Evolutionary conservation across 148 eudicot species (phyloP), one percentile per base, ranked within the genome.

Genomic region (Rhododendron griersonianum): DNA sequence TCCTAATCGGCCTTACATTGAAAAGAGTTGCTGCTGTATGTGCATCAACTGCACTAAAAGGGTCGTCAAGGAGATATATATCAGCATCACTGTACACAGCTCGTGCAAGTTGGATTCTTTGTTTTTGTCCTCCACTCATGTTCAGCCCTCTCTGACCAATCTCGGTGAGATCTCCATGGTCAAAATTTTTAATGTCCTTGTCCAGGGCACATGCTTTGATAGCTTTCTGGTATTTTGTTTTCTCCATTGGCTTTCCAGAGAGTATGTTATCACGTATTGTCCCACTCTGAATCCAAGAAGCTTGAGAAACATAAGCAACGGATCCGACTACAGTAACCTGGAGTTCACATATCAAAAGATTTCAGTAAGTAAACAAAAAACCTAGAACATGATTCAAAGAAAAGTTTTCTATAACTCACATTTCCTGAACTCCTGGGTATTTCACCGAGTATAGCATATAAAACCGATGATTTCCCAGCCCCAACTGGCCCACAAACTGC

Each of bases 401-500:
- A 28, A 16, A 6, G 44, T 59, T 39, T 48, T 35, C 19, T 59
- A 7, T 71, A 2, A 85, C 94, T 92, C 51, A 94, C 96, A 63
- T 73, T 82, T 89, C 95, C 94, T 41, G 93, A 88, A 86, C 73
- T 81, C 78, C 88, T 92, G 78, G 93, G 93, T 85, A 94, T 90
- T 87, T 94, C 95, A 6, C 89, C 87, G 9, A 94, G 95, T 13
- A 94, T 87, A 57, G 96, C 94, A 82, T 76, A 86, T 50, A 94
- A 73, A 45, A 94, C 85, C 7, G 96, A 93, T 13, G 96, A 94
- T 83, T 94, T 94, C 25, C 96, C 95, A 39, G 93, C 88, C 28
- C 95, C 96, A 88, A 94, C 96, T 2, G 92, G 91, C 25, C 96
- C 95, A 86, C 94, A 92, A 81, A 94, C 88, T 10, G 96, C 96